A percentile compares a stretch with the other conserved stretches of the same genome.
phyloP scores from a whole-genome alignment of 129 eudicot genomes.

The Scalesia atractyloides region DNA sequence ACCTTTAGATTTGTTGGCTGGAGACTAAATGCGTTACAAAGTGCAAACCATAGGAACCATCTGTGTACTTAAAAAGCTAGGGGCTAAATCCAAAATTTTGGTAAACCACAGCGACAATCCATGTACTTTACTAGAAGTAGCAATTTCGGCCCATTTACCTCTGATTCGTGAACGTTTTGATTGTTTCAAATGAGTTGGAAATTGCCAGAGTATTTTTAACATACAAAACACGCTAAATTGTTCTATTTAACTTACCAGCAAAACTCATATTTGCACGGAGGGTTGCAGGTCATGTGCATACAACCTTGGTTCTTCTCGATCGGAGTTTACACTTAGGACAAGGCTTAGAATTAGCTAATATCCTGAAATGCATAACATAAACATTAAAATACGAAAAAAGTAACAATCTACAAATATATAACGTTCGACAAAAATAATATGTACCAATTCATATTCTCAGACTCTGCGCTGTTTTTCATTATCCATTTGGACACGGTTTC shows the following conservation, averaged over 20 bases:
- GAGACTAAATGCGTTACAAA: no score
- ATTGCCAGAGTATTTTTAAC: neutral
- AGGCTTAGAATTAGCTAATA: conserved; percentile 94
- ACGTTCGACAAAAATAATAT: neutral
- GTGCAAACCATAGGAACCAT: no score
- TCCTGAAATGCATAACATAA: conserved; percentile 48
- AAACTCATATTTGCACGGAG: conserved; percentile 90
- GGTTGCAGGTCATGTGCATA: conserved; percentile 96
- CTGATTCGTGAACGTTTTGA: neutral
- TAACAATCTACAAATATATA: neutral
- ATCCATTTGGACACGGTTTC: conserved; percentile 94
- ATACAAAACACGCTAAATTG: neutral
- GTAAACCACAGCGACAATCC: no score
- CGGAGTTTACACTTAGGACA: conserved; percentile 98
- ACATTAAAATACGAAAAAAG: conserved; percentile 6
- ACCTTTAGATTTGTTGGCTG: no score
- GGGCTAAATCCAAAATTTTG: no score
- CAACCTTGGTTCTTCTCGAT: conserved; percentile 99
- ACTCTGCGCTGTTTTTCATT: conserved; percentile 93
- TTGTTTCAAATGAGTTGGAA: neutral
- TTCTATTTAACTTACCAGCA: conserved; percentile 66
- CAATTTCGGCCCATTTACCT: neutral
- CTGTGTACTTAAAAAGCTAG: no score
- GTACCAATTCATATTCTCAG: conserved; percentile 99
- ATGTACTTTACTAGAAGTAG: neutral